phyloP scores from a whole-genome alignment of 2,329 filamentous ascomycete genomes.

The Ophiostoma piceae region DNA sequence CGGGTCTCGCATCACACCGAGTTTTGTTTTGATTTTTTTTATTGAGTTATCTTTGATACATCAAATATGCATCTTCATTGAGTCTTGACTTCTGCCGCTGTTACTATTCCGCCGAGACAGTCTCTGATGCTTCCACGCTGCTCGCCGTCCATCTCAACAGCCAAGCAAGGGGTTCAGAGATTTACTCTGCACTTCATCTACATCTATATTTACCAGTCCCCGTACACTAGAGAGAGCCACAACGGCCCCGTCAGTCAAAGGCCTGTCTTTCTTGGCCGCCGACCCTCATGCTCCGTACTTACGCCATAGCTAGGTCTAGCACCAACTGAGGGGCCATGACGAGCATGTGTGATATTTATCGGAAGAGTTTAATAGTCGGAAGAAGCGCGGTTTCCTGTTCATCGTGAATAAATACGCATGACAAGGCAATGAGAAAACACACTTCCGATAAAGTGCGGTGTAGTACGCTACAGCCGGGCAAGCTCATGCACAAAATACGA shows the following conservation, averaged over 20 bases:
- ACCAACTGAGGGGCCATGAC: background rate
- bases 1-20: background rate
- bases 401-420: conserved; percentile 22
- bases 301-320: conserved; percentile 5
- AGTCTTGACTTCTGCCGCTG: background rate
- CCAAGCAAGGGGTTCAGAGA: conserved; percentile 8
- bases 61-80: background rate
- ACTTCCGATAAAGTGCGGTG: background rate
- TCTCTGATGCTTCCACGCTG: background rate
- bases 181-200: background rate
- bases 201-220: background rate
- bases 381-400: background rate
- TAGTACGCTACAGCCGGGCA: background rate
- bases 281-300: conserved; percentile 11
- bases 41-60: background rate
- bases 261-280: background rate
- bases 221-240: background rate
- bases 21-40: background rate
- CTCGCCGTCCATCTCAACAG: conserved; percentile 1
- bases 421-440: conserved; percentile 16
- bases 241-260: conserved; percentile 7
- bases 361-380: no score
- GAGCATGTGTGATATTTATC: background rate
- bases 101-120: background rate
- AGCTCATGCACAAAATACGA: background rate